A percentile compares a stretch with the other conserved stretches of the same genome.
Conservation (phyloP, 192 early-diverging fungal genomes). For the Coemansia sp. region DNA sequence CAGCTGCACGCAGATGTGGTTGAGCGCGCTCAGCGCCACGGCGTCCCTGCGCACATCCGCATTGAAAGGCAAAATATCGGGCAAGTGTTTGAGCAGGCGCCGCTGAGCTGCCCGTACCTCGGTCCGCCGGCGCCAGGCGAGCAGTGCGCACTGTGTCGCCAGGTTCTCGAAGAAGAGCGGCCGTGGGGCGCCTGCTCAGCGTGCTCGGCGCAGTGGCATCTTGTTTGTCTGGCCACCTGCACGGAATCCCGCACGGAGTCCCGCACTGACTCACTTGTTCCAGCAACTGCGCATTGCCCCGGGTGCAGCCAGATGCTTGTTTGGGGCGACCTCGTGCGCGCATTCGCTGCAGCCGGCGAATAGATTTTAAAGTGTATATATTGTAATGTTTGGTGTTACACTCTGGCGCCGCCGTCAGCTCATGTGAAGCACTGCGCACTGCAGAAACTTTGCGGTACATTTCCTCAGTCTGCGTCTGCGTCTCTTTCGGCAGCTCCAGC, state of each 20-base stretch:
- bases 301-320: constrained; percentile 14
- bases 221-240: constrained; percentile 28
- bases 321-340: constrained; percentile 39
- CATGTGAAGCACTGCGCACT: constrained; percentile 50
- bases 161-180: constrained; percentile 14
- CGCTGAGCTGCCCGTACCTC: constrained; percentile 11
- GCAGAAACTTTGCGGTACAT: constrained; percentile 77
- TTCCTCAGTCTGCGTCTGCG: constrained; percentile 68
- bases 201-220: constrained; percentile 40
- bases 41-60: constrained; percentile 20
- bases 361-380: background rate
- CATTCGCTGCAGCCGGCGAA: constrained; percentile 10
- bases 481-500: constrained; percentile 44
- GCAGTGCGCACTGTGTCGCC: constrained; percentile 24
- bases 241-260: background rate
- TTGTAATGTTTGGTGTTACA: constrained; percentile 46
- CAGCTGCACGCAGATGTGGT: constrained; percentile 19
- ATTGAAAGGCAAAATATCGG: constrained; percentile 19
- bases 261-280: constrained; percentile 16
- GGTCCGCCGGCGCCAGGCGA: constrained; percentile 38
- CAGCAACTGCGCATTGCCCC: constrained; percentile 24
- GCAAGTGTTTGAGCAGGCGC: constrained; percentile 16
- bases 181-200: constrained; percentile 35
- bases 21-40: constrained; percentile 7
- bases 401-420: constrained; percentile 65